Conservation (phyloP, 768 basidiomycete genomes). For the Phlegmacium glaucopus region DNA sequence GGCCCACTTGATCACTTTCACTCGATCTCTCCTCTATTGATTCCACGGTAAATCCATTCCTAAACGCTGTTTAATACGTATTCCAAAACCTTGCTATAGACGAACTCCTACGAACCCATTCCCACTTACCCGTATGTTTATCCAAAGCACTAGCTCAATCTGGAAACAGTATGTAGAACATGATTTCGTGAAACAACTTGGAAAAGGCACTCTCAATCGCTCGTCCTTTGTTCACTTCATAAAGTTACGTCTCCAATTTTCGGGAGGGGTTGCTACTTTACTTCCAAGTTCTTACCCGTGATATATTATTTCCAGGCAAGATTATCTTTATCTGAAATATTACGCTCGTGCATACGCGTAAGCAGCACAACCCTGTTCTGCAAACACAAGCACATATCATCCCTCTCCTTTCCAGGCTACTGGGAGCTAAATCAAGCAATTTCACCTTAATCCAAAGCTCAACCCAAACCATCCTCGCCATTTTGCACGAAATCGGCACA, state of each 20-base stretch:
- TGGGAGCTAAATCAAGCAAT: slow-evolving; percentile 72
- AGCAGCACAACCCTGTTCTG: slow-evolving; percentile 10
- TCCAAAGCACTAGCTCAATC: slow-evolving; percentile 46
- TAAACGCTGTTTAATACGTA: background rate
- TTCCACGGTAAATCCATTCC: slow-evolving; percentile 43
- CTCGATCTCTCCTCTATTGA: slow-evolving; percentile 38
- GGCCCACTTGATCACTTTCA: slow-evolving; percentile 91
- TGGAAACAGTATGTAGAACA: slow-evolving; percentile 84
- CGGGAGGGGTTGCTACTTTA: background rate
- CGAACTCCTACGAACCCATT: slow-evolving; percentile 58
- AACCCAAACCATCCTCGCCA: slow-evolving; percentile 56
- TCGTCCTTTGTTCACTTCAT: slow-evolving; percentile 82
- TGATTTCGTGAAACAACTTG: slow-evolving; percentile 77
- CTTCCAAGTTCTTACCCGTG: background rate
- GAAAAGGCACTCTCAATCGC: slow-evolving; percentile 61
- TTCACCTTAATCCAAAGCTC: slow-evolving; percentile 63
- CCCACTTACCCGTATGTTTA: slow-evolving; percentile 65
- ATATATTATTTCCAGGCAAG: slow-evolving; percentile 49
- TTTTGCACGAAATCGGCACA: slow-evolving; percentile 67
- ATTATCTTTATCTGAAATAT: slow-evolving; percentile 79
- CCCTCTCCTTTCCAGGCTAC: slow-evolving; percentile 40
- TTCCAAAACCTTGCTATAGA: slow-evolving; percentile 28
- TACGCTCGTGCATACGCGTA: slow-evolving; percentile 82
- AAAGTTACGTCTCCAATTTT: slow-evolving; percentile 42
- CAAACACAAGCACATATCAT: too few species aligned